These are phyloP conservation scores for Cinnamomum micranthum DNA, from an alignment of 164 flowering plant genomes.

Conservation along the genomic window DNA sequence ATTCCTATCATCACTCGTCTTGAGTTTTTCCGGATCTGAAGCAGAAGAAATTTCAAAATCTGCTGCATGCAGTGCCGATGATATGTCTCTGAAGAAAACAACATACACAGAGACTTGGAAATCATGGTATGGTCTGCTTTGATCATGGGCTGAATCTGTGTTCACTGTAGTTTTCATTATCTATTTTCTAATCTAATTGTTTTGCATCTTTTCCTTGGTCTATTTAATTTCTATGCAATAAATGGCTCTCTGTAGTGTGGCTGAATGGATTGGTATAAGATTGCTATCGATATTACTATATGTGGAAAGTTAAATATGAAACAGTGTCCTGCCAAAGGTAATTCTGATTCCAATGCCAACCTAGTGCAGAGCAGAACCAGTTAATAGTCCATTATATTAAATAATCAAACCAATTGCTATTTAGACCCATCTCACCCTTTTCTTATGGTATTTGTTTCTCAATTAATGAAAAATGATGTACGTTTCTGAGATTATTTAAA, in stretches of 20 bases:
- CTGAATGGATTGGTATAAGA: neutral
- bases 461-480: no score
- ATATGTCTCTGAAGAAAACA: neutral
- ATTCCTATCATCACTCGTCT: conserved; percentile 69
- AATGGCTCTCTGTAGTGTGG: neutral
- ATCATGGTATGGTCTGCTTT: neutral
- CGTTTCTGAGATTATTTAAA: no score
- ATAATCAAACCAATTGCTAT: no score
- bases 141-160: neutral
- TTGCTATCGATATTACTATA: neutral
- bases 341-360: neutral
- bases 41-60: conserved; percentile 7
- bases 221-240: no score
- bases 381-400: no score
- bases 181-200: neutral
- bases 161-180: neutral
- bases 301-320: neutral
- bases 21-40: conserved; percentile 64
- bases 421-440: no score
- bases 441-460: no score
- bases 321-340: neutral
- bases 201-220: neutral
- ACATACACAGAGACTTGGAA: neutral
- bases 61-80: neutral
- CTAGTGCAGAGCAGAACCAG: no score